Percentiles rank a stretch among this genome's conserved stretches.
phyloP scores from a whole-genome alignment of 2,329 filamentous ascomycete genomes.

The Botrytis medusae region DNA sequence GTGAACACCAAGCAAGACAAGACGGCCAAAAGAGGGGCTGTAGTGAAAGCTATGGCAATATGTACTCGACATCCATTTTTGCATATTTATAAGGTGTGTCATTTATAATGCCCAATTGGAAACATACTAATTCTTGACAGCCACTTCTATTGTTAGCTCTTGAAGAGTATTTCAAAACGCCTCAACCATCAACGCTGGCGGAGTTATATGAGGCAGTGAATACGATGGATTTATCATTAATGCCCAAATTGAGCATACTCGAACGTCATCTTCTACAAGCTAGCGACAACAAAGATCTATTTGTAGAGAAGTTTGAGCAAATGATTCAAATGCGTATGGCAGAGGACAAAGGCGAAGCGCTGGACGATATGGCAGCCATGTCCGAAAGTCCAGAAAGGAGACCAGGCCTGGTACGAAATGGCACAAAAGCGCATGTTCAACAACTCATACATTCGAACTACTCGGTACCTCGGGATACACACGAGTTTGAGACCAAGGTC shows the following conservation, averaged over 20 bases:
- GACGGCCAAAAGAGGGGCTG: conserved; percentile 84
- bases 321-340: conserved; percentile 83
- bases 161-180: conserved; percentile 95
- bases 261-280: conserved; percentile 85
- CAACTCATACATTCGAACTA: conserved; percentile 63
- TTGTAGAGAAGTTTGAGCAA: conserved; percentile 94
- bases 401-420: conserved; percentile 50
- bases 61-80: conserved; percentile 96
- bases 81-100: conserved; percentile 88
- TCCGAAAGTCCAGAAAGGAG: conserved; percentile 46
- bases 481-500: conserved; percentile 95
- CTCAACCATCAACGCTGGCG: conserved; percentile 81
- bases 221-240: conserved; percentile 90
- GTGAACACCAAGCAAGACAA: conserved; percentile 98
- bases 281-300: conserved; percentile 92
- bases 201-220: conserved; percentile 92
- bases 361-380: conserved; percentile 48
- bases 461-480: conserved; percentile 84
- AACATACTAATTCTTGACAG: conserved; percentile 46
- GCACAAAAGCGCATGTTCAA: conserved; percentile 59
- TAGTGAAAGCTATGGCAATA: conserved; percentile 98
- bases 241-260: conserved; percentile 80
- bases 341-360: conserved; percentile 53
- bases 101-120: conserved; percentile 31
- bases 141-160: conserved; percentile 85